Evolutionary conservation across 257 asterid species (phyloP).

Genomic region (Echites panduratus): DNA sequence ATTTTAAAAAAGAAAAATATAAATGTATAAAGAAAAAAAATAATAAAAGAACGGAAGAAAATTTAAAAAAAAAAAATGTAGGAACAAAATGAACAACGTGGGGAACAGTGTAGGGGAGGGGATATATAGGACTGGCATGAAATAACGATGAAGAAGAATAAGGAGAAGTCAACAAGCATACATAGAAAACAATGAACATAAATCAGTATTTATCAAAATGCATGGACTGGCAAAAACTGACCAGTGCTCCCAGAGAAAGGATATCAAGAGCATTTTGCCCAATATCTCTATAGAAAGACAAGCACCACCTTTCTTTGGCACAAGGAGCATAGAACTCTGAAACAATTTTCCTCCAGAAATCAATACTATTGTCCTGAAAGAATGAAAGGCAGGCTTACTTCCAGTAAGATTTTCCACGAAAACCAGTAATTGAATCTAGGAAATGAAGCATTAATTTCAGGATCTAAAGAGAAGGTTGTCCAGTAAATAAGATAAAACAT

Average conservation of each 20-base stretch:
- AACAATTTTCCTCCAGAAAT: slow-evolving; percentile 52
- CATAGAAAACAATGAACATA: background rate
- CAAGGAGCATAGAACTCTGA: slow-evolving; percentile 49
- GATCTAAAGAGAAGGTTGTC: background rate
- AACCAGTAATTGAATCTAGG: background rate
- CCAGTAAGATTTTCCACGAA: background rate
- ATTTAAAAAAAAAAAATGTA: too few relatives aligned
- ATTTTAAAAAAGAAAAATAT: too few relatives aligned
- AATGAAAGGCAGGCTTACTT: background rate
- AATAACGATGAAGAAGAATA: background rate
- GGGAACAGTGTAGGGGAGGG: too few relatives aligned
- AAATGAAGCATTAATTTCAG: background rate
- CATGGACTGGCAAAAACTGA: slow-evolving; percentile 22
- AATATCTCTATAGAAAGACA: slow-evolving; percentile 37
- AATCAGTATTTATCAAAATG: background rate
- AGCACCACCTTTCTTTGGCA: slow-evolving; percentile 61
- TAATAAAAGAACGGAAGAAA: too few relatives aligned
- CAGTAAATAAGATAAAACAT: background rate
- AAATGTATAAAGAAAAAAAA: too few relatives aligned
- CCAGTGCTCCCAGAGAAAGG: slow-evolving; percentile 38
- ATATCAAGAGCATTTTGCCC: slow-evolving; percentile 30
- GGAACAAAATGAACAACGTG: too few relatives aligned
- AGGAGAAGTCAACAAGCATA: background rate
- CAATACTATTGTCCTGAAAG: slow-evolving; percentile 42
- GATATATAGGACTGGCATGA: background rate